phyloP scores from a whole-genome alignment of 2,329 filamentous ascomycete genomes.

The Orbilia quercus region DNA sequence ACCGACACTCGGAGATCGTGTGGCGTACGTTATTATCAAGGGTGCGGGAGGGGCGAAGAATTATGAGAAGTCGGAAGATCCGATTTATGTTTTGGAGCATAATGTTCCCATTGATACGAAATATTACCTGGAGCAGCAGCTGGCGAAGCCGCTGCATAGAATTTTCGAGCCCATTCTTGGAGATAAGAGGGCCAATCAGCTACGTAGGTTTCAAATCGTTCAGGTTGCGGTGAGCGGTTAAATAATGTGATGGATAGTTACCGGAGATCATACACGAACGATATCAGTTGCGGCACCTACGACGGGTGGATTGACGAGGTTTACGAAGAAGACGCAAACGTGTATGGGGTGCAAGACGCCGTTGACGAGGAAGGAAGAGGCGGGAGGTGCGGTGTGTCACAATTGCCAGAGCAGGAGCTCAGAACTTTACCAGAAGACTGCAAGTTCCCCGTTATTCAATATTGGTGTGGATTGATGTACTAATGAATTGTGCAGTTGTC shows the following conservation, averaged over 20 bases:
- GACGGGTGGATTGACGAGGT: conserved; percentile 96
- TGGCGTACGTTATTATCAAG: conserved; percentile 98
- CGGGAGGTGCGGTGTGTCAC: conserved; percentile 84
- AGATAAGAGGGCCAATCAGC: conserved; percentile 85
- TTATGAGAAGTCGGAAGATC: conserved; percentile 96
- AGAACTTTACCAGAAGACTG: conserved; percentile 90
- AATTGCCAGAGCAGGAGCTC: conserved; percentile 86
- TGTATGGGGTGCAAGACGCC: conserved; percentile 99
- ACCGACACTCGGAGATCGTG: conserved; percentile 90
- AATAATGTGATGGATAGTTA: conserved; percentile 65
- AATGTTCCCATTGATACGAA: conserved; percentile 98
- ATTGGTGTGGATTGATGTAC: not conserved
- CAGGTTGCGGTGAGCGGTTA: not conserved
- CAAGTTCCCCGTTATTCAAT: not conserved
- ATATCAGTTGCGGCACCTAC: conserved; percentile 92
- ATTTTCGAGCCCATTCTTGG: conserved; percentile 99
- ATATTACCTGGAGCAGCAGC: conserved; percentile 98
- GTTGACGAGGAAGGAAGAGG: conserved; percentile 80
- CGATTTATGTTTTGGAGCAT: conserved; percentile 95
- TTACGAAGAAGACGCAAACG: conserved; percentile 95
- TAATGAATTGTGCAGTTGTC: conserved; percentile 66
- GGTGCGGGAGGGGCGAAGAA: conserved; percentile 89
- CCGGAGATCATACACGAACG: conserved; percentile 92
- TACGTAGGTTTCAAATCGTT: conserved; percentile 64
- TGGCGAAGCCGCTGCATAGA: conserved; percentile 89